Evolutionary conservation across 2,329 filamentous ascomycete genomes (phyloP).

Genomic region (Hymenoscyphus salicellus): DNA sequence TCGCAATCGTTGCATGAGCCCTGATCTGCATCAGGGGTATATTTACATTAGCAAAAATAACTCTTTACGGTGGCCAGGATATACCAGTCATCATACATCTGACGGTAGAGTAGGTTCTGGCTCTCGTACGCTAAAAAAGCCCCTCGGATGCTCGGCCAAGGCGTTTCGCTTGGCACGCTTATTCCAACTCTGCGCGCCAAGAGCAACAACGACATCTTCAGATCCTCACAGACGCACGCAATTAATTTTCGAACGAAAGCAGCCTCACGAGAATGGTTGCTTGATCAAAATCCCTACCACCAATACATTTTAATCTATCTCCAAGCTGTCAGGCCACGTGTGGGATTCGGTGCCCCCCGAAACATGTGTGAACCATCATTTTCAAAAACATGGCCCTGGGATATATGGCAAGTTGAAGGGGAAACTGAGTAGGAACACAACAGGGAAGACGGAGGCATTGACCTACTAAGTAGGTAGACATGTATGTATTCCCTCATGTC

Average conservation of each 20-base stretch:
- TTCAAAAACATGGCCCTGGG: not conserved
- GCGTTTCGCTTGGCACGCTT: not conserved
- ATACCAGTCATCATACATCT: not conserved
- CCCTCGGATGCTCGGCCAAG: not conserved
- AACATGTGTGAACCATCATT: not conserved
- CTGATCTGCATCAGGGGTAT: conserved; percentile 1
- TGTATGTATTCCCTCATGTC: not conserved
- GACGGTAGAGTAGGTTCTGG: not conserved
- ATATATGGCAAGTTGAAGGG: not conserved
- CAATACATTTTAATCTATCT: not conserved
- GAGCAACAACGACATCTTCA: not conserved
- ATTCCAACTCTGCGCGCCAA: not conserved
- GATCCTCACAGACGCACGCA: conserved; percentile 1
- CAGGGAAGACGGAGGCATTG: not conserved
- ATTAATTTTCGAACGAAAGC: not conserved
- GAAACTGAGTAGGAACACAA: not conserved
- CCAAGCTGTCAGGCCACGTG: not conserved
- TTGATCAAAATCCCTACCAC: not conserved
- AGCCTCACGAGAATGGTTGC: not conserved
- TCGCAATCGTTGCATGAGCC: not conserved
- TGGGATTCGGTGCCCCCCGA: not conserved
- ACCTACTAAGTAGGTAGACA: not conserved
- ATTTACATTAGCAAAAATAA: not conserved
- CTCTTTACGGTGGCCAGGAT: not conserved
- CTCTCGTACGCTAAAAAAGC: not conserved